Percentiles rank a stretch among this genome's conserved stretches.
phyloP scores from a whole-genome alignment of 345 rosid genomes.

The Geranium brycei region DNA sequence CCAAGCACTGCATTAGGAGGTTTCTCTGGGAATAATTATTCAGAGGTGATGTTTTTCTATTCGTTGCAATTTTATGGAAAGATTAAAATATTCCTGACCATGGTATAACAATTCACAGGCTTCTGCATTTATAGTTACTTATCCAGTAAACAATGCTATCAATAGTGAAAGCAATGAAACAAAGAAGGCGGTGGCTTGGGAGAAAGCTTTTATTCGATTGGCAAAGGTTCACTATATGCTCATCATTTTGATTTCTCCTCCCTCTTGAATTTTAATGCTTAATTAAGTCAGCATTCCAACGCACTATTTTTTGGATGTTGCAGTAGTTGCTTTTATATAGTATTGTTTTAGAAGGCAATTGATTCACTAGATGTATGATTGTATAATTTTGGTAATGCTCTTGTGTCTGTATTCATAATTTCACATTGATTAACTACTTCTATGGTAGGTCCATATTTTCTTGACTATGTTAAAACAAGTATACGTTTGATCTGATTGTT shows the following conservation, averaged over 20 bases:
- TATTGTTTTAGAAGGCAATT: background rate
- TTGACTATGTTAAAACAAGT: no score
- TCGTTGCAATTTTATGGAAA: background rate
- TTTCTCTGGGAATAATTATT: conserved; percentile 68
- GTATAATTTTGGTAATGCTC: background rate
- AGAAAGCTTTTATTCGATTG: conserved; percentile 79
- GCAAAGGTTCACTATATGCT: conserved; percentile 44
- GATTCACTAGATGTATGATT: background rate
- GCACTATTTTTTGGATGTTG: background rate
- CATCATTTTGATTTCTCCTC: background rate
- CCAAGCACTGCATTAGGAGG: conserved; percentile 94
- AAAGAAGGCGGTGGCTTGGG: conserved; percentile 78
- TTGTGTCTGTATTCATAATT: background rate
- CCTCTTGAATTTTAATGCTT: background rate
- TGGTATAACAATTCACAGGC: conserved; percentile 50
- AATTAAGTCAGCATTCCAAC: background rate
- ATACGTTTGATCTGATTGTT: background rate
- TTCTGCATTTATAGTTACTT: conserved; percentile 79
- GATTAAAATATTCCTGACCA: conserved; percentile 12
- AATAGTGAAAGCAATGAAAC: conserved; percentile 52
- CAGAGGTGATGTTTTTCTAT: conserved; percentile 43
- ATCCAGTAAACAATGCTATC: conserved; percentile 78
- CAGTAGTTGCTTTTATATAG: background rate
- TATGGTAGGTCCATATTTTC: background rate
- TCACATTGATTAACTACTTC: background rate